Percentiles rank a stretch among this genome's conserved stretches.
Evolutionary conservation across 192 early-diverging fungal species (phyloP).

Genomic region (Gonapodya sp.): DNA sequence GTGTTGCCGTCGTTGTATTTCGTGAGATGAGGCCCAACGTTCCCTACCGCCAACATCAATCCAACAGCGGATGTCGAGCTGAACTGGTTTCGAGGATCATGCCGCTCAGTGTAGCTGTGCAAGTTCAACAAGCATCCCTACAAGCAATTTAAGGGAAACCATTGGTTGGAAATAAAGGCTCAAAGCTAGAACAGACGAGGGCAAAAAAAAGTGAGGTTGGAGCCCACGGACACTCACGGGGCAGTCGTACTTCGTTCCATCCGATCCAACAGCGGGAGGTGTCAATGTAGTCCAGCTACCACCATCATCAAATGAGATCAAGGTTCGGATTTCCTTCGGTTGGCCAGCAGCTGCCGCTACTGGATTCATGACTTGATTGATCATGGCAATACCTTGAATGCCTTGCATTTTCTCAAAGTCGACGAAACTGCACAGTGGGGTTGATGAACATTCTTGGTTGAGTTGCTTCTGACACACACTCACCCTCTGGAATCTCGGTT

Average conservation of each 20-base stretch:
- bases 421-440: constrained; percentile 28
- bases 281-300: constrained; percentile 16
- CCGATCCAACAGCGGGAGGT: background rate
- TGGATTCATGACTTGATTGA: constrained; percentile 75
- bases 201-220: too few species aligned
- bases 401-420: constrained; percentile 89
- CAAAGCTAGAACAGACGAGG: too few species aligned
- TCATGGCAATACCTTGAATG: constrained; percentile 72
- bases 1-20: constrained; percentile 56
- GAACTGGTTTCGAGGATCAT: constrained; percentile 51
- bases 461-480: constrained; percentile 13
- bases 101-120: constrained; percentile 71
- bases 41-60: constrained; percentile 82
- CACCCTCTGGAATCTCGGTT: constrained; percentile 61
- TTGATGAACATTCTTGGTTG: background rate
- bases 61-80: constrained; percentile 65
- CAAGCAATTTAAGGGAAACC: background rate
- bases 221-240: background rate
- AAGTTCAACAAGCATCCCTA: constrained; percentile 66
- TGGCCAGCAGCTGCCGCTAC: constrained; percentile 43
- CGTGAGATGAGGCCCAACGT: constrained; percentile 58
- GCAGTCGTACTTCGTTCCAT: background rate
- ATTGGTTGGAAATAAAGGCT: background rate
- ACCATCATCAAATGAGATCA: constrained; percentile 89
- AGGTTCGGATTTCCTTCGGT: constrained; percentile 55